Conservation (phyloP, 2,329 filamentous ascomycete genomes). For the Calcarisporium arbuscula region DNA sequence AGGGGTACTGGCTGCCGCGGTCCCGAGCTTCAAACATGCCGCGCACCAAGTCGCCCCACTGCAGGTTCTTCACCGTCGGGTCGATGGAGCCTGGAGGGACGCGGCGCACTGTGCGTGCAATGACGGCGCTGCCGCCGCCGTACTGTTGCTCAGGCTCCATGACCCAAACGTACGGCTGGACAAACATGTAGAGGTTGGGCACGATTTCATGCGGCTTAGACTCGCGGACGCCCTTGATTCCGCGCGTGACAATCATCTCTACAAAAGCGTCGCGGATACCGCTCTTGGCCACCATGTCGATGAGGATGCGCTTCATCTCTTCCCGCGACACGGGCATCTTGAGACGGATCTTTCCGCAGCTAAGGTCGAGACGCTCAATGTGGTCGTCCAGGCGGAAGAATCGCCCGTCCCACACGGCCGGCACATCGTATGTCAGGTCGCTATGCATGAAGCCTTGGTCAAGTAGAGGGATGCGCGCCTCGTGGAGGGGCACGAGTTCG, state of each 20-base stretch:
- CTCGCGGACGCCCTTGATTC: constrained; percentile 34
- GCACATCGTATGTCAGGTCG: constrained; percentile 47
- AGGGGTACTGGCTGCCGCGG: constrained; percentile 39
- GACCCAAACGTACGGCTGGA: constrained; percentile 43
- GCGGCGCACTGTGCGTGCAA: constrained; percentile 38
- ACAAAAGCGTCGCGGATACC: constrained; percentile 43
- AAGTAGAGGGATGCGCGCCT: constrained; percentile 42
- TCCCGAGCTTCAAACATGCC: constrained; percentile 40
- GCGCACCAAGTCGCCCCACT: constrained; percentile 42
- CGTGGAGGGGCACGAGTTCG: constrained; percentile 32
- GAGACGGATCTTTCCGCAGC: constrained; percentile 39
- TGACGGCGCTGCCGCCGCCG: constrained; percentile 32
- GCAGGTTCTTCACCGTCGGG: constrained; percentile 45
- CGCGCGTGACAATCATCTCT: constrained; percentile 44
- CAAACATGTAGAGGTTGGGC: constrained; percentile 41
- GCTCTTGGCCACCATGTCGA: constrained; percentile 37
- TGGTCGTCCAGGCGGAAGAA: constrained; percentile 48
- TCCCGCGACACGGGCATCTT: constrained; percentile 32
- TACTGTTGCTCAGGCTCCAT: constrained; percentile 39
- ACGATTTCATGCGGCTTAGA: constrained; percentile 23
- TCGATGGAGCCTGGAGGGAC: constrained; percentile 40
- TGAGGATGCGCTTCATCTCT: constrained; percentile 30
- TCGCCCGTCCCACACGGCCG: constrained; percentile 43
- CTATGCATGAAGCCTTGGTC: constrained; percentile 47
- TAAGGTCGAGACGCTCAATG: constrained; percentile 34